A percentile compares a stretch with the other conserved stretches of the same genome.
Conservation (phyloP, 2,329 filamentous ascomycete genomes). For the Monosporascus sp. region DNA sequence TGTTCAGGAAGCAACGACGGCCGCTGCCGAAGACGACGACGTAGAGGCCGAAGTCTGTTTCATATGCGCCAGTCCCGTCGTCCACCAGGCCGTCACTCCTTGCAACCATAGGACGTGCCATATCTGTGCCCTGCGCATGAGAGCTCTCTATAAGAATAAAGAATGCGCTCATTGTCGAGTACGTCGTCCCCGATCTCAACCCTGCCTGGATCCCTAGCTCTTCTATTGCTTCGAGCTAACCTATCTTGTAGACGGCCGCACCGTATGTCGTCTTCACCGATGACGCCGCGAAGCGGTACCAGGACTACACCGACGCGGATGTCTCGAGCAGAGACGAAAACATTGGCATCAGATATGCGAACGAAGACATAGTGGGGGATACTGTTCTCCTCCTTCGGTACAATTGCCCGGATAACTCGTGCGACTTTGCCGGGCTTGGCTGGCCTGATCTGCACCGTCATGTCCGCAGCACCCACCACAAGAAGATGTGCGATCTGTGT, state of each 20-base stretch:
- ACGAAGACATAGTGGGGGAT: constrained; percentile 83
- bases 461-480: constrained; percentile 76
- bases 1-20: constrained; percentile 1
- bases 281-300: constrained; percentile 71
- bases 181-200: constrained; percentile 30
- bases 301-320: constrained; percentile 72
- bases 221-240: constrained; percentile 2
- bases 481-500: constrained; percentile 49
- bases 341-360: constrained; percentile 87
- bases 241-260: constrained; percentile 48
- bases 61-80: constrained; percentile 89
- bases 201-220: background rate
- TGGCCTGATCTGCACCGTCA: constrained; percentile 78
- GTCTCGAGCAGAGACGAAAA: constrained; percentile 77
- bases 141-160: constrained; percentile 93
- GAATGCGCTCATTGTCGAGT: constrained; percentile 94
- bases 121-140: constrained; percentile 86
- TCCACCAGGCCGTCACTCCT: constrained; percentile 82
- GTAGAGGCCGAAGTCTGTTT: constrained; percentile 84
- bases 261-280: constrained; percentile 90
- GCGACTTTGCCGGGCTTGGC: constrained; percentile 64
- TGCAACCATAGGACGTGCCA: constrained; percentile 97
- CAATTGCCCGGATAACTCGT: constrained; percentile 84
- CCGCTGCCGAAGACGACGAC: constrained; percentile 43
- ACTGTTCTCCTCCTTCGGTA: constrained; percentile 84